A percentile compares a stretch with the other conserved stretches of the same genome.
Conservation (phyloP, 2,329 filamentous ascomycete genomes). For the Fusarium brachygibbosum region DNA sequence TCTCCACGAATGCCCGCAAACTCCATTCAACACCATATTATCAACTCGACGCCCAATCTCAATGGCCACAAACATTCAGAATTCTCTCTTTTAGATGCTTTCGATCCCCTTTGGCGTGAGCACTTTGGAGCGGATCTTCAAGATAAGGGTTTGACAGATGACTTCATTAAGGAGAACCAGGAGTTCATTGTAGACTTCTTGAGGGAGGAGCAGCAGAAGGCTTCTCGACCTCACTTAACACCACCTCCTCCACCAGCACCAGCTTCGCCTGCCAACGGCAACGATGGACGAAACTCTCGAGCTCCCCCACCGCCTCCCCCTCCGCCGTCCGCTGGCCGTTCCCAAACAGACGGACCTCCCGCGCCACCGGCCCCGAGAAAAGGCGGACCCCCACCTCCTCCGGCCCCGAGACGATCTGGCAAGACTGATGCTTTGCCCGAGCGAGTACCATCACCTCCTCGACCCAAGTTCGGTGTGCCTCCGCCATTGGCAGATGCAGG, state of each 20-base stretch:
- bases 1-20: slow-evolving; percentile 62
- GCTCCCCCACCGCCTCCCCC: slow-evolving; percentile 58
- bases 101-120: slow-evolving; percentile 74
- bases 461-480: slow-evolving; percentile 83
- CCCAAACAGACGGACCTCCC: slow-evolving; percentile 48
- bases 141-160: slow-evolving; percentile 73
- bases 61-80: slow-evolving; percentile 61
- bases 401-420: slow-evolving; percentile 70
- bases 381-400: slow-evolving; percentile 53
- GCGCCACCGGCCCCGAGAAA: slow-evolving; percentile 49
- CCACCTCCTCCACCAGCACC: slow-evolving; percentile 49
- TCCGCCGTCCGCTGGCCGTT: slow-evolving; percentile 52
- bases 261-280: slow-evolving; percentile 51
- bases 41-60: slow-evolving; percentile 61
- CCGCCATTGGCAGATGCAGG: slow-evolving; percentile 92
- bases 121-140: slow-evolving; percentile 75
- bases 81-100: slow-evolving; percentile 72
- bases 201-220: slow-evolving; percentile 66
- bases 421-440: slow-evolving; percentile 68
- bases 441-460: slow-evolving; percentile 77
- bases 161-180: slow-evolving; percentile 76
- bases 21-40: slow-evolving; percentile 54
- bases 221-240: slow-evolving; percentile 43
- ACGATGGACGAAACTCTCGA: slow-evolving; percentile 50
- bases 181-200: slow-evolving; percentile 77